phyloP scores from a whole-genome alignment of 768 basidiomycete species.

The Cantharellus cinnabarinus region DNA sequence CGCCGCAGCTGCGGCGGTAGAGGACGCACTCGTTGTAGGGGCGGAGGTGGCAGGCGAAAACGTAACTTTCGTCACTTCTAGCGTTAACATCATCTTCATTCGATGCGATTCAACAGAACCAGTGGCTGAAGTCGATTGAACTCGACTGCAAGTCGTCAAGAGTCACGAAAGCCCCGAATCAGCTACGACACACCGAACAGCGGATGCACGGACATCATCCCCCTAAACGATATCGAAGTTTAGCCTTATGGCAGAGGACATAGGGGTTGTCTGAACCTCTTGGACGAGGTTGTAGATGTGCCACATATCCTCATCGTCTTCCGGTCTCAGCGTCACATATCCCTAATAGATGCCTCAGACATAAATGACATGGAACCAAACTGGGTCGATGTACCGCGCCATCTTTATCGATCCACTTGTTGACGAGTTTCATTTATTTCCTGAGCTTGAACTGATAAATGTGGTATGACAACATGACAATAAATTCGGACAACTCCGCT shows the following conservation, averaged over 20 bases:
- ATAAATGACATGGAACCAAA: neutral
- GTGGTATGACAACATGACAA: too few species aligned
- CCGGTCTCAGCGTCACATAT: conserved; percentile 81
- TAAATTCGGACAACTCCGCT: too few species aligned
- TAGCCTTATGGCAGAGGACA: too few species aligned
- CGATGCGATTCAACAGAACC: conserved; percentile 88
- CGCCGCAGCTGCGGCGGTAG: conserved; percentile 11
- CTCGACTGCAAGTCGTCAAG: conserved; percentile 32
- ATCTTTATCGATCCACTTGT: conserved; percentile 66
- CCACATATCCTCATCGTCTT: conserved; percentile 99
- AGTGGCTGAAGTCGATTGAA: conserved; percentile 76
- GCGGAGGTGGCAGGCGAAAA: conserved; percentile 54
- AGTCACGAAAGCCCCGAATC: neutral
- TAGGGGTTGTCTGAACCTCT: conserved; percentile 22
- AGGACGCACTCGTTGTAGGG: conserved; percentile 23
- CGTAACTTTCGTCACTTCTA: conserved; percentile 57
- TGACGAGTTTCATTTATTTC: conserved; percentile 59
- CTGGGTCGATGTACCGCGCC: conserved; percentile 34
- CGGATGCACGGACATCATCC: conserved; percentile 68
- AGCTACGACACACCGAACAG: conserved; percentile 39
- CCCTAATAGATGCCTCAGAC: conserved; percentile 32
- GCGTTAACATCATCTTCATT: conserved; percentile 63
- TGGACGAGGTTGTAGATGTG: conserved; percentile 95
- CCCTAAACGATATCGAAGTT: conserved; percentile 20
- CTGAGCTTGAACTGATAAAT: too few species aligned